Evolutionary conservation across 768 basidiomycete genomes (phyloP), one percentile per base, ranked within the genome.

Genomic region (Lenzites betulinus): DNA sequence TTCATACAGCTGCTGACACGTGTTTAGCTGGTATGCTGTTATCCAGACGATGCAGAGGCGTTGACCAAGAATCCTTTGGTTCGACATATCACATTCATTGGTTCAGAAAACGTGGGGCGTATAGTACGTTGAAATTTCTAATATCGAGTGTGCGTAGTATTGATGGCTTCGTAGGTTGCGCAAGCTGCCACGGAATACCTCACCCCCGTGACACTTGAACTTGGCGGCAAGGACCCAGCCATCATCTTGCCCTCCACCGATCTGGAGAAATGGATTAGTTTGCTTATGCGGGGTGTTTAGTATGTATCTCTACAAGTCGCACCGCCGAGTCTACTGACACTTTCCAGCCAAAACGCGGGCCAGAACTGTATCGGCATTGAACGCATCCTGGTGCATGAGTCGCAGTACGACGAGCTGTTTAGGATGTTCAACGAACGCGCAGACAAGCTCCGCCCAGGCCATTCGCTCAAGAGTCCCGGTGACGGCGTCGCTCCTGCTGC

Each of bases 321-420:
- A 25, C 35, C 44, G 38, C 42, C 18, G 48, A 8, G 2, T 30
- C 15, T 30, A 18, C 35, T 39, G 35, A 49, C 36, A 22, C 22
- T 25, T 0, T 59, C 20, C 69, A 95, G 93, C 79, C 94, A 95
- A 79, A 93, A 93, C 60, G 83, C 84, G 51, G 95, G 95, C 22
- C 96, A 98, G 76, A 98, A 98, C 68, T 99, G 96, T 73, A 96
- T 99, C 67, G 96, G 95, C 36, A 92, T 95, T 63, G 96, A 99
- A 73, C 85, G 95, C 2, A 82, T 98, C 64, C 83, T 98, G 47
- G 93, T 98, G 38, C 94, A 95, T 67, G 70, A 77, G 0, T 80
- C 80, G 0, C 88, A 93, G 67, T 90, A 95, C 66, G 84, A 93
- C 48, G 84, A 87, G 6, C 82, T 98, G 50, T 82, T 87, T 65